Evolutionary conservation across 106 monocot species (phyloP).

Genomic region (Allium cepa): DNA sequence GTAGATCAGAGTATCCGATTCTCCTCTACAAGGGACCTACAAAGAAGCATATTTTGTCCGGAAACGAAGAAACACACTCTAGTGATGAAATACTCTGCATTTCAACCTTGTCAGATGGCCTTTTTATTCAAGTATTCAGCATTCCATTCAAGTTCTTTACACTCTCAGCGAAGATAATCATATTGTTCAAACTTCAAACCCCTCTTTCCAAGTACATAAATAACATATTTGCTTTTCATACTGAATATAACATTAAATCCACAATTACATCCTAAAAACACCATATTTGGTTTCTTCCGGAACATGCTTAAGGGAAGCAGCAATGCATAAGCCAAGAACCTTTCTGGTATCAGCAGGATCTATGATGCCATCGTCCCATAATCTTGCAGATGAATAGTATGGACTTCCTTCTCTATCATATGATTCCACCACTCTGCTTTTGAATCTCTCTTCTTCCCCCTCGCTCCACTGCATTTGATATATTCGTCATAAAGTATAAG

Average conservation of each 20-base stretch:
- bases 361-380: constrained; percentile 99
- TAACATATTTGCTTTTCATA: background rate
- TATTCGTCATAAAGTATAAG: background rate
- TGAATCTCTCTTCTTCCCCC: constrained; percentile 83
- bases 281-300: constrained; percentile 79
- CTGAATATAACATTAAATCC: background rate
- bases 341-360: constrained; percentile 90
- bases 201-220: too few relatives aligned
- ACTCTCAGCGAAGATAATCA: too few relatives aligned
- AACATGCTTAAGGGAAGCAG: constrained; percentile 45
- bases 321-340: constrained; percentile 73
- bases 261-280: constrained; percentile 86
- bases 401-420: constrained; percentile 96
- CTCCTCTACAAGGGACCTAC: too few relatives aligned
- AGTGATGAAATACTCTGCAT: too few relatives aligned
- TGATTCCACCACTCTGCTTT: constrained; percentile 66
- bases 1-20: too few relatives aligned
- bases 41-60: too few relatives aligned
- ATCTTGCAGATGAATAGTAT: constrained; percentile 91
- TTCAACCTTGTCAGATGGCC: too few relatives aligned
- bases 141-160: too few relatives aligned
- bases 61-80: too few relatives aligned
- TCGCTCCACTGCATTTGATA: constrained; percentile 54
- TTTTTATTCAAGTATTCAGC: too few relatives aligned
- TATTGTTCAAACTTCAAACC: too few relatives aligned